Percentiles rank a stretch among this genome's conserved stretches.
Evolutionary conservation across 2,329 filamentous ascomycete species (phyloP).

Genomic region (Penicillium sp.): DNA sequence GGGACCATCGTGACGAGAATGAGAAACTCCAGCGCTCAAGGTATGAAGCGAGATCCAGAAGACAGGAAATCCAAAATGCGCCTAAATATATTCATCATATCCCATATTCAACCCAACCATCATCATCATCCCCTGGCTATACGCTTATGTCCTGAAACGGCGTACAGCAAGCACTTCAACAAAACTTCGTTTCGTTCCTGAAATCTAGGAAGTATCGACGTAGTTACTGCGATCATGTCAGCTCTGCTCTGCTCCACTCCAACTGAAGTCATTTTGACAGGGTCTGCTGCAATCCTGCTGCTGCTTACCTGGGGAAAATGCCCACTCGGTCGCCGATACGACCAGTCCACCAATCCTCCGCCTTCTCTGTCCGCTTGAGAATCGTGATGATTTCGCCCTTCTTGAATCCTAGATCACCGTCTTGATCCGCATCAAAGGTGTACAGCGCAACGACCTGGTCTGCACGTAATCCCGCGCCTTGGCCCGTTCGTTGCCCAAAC

Average conservation of each 20-base stretch:
- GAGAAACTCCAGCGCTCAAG: slow-evolving; percentile 27
- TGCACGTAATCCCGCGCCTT: slow-evolving; percentile 44
- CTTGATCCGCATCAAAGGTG: slow-evolving; percentile 92
- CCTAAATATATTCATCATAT: slow-evolving; percentile 24
- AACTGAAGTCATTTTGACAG: not conserved
- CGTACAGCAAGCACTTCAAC: too few relatives aligned
- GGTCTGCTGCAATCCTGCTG: not conserved
- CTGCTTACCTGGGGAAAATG: slow-evolving; percentile 80
- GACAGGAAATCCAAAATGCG: slow-evolving; percentile 18
- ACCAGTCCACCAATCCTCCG: slow-evolving; percentile 98
- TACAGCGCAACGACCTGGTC: slow-evolving; percentile 91
- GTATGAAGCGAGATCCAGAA: slow-evolving; percentile 14
- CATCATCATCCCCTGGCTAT: not conserved
- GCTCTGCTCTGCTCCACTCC: not conserved
- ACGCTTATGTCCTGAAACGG: not conserved
- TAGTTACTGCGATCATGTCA: slow-evolving; percentile 37
- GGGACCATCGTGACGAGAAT: slow-evolving; percentile 15
- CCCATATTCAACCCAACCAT: slow-evolving; percentile 11
- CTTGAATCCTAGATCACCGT: slow-evolving; percentile 91
- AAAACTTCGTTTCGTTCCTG: not conserved
- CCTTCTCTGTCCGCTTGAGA: slow-evolving; percentile 89
- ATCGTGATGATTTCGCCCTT: slow-evolving; percentile 97
- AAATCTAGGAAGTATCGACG: slow-evolving; percentile 37
- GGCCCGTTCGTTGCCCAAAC: slow-evolving; percentile 61
- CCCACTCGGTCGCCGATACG: slow-evolving; percentile 82